Conservation (phyloP, 2,329 filamentous ascomycete genomes). For the Clonostachys rosea region DNA sequence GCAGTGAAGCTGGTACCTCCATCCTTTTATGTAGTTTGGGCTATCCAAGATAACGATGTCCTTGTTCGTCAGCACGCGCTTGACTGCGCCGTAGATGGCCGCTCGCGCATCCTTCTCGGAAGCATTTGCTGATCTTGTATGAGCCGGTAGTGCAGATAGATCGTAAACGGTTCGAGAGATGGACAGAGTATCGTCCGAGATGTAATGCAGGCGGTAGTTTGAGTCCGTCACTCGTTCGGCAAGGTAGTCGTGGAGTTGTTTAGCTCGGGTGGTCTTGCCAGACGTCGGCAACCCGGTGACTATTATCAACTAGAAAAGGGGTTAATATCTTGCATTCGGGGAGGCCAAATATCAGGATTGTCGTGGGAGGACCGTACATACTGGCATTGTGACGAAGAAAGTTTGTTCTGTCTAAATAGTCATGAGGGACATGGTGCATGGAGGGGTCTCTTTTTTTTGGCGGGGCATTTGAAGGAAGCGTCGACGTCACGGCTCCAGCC, state of each 20-base stretch:
- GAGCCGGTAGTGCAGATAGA: slow-evolving; percentile 50
- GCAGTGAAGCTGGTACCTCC: slow-evolving; percentile 81
- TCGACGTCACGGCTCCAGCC: neutral
- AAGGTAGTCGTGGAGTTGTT: slow-evolving; percentile 64
- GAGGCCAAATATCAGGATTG: no score
- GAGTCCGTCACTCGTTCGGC: slow-evolving; percentile 44
- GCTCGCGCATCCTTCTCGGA: slow-evolving; percentile 81
- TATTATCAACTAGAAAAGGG: slow-evolving; percentile 52
- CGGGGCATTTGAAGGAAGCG: neutral
- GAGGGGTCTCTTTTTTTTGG: neutral
- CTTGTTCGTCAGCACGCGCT: slow-evolving; percentile 65
- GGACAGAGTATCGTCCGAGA: slow-evolving; percentile 68
- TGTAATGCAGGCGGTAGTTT: slow-evolving; percentile 64
- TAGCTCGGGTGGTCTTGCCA: slow-evolving; percentile 62
- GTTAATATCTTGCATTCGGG: no score
- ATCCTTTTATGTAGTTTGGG: slow-evolving; percentile 86
- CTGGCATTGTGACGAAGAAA: slow-evolving; percentile 1
- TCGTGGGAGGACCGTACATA: neutral
- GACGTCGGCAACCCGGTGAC: slow-evolving; percentile 64
- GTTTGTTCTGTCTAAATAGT: neutral
- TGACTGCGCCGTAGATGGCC: slow-evolving; percentile 71
- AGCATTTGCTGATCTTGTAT: slow-evolving; percentile 65
- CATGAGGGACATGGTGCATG: neutral
- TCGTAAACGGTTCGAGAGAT: slow-evolving; percentile 70
- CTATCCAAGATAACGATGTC: slow-evolving; percentile 78